These are phyloP conservation scores for Podila epigama DNA, from an alignment of 192 early-diverging fungal genomes.

Conservation along the genomic window DNA sequence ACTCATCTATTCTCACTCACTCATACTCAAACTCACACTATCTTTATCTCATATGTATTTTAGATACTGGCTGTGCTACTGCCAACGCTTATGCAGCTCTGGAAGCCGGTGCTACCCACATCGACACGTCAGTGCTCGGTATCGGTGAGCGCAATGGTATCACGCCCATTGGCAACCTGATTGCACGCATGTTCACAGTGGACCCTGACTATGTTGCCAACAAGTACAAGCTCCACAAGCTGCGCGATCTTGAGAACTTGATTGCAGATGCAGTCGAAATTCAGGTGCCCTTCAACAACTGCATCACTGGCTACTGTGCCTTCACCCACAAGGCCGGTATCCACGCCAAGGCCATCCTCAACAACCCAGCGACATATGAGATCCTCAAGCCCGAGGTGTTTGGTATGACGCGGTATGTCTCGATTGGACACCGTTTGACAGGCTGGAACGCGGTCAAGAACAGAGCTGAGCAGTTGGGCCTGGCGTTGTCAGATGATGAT, in stretches of 20 bases:
- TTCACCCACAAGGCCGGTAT: conserved; percentile 99
- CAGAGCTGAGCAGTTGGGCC: conserved; percentile 90
- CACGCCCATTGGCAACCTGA: conserved; percentile 92
- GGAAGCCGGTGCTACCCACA: conserved; percentile 97
- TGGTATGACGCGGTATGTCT: conserved; percentile 98
- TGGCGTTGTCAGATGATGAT: conserved; percentile 85
- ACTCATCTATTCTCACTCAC: too few species aligned
- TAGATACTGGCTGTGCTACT: conserved; percentile 96
- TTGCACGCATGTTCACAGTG: conserved; percentile 95
- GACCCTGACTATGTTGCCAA: conserved; percentile 89
- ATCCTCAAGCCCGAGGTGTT: conserved; percentile 98
- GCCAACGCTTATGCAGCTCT: conserved; percentile 97
- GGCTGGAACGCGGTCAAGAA: conserved; percentile 99
- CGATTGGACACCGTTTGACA: conserved; percentile 95
- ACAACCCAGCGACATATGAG: conserved; percentile 98
- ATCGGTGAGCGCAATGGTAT: conserved; percentile 99
- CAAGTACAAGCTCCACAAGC: conserved; percentile 94
- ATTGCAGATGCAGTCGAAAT: conserved; percentile 95
- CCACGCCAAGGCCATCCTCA: conserved; percentile 99
- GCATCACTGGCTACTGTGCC: conserved; percentile 98
- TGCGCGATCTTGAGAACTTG: conserved; percentile 96
- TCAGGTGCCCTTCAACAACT: conserved; percentile 99
- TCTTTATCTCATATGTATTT: neutral
- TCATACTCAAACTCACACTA: neutral
- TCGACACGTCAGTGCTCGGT: conserved; percentile 97